Base-by-base conservation (phyloP, 1,284 basidiomycete genomes). In the Ceratobasidium sp. region DNA sequence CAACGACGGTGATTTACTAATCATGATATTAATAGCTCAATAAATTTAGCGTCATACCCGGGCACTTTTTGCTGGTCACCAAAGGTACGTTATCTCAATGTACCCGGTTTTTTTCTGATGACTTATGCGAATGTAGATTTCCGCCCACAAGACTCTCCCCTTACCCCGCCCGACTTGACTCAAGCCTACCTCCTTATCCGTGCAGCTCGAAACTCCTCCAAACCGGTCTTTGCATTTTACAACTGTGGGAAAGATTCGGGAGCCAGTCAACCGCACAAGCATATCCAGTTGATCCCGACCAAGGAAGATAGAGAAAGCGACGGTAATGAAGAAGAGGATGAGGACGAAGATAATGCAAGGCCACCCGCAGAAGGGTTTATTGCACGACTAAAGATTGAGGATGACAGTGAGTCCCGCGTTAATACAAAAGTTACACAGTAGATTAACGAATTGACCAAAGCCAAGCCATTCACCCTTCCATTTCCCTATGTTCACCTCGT, bases 241-340 rank as follows among this genome's bases (percentile, higher is more conserved):
- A 97, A 97, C 79, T 95, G 93, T 80, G 95, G 95, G 4, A 87
- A 89, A 64, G 86, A 89, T 62, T 95, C 93, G 77, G 95, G 95
- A 46, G 95, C 95, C 8, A 95, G 93, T 82, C 95, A 97, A 84
- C 86, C 88, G 1, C 95, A 96, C 84, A 94, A 96, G 80, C 95
- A 97, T 82, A 81, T 96, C 25, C 95, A 97, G 83, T 91, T 96
- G 78, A 84, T 96, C 40, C 91, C 92, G 22, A 82, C 90, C 25
- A 87, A 88, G 13, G 86, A 85, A 54, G 85, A 88, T 61, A 90
- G 13, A 37, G 34, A 34, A 1, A 90, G 2, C 91, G 83, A 88
- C 11, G 85, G 84, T 11, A 83, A 95, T 69, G 90, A 94, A 80
- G 87, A 87, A 25, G 83, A 87, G 70, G 90, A 94, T 80, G 87